Evolutionary conservation across 2,329 filamentous ascomycete species (phyloP).

Genomic region (Trichophyton equinum): DNA sequence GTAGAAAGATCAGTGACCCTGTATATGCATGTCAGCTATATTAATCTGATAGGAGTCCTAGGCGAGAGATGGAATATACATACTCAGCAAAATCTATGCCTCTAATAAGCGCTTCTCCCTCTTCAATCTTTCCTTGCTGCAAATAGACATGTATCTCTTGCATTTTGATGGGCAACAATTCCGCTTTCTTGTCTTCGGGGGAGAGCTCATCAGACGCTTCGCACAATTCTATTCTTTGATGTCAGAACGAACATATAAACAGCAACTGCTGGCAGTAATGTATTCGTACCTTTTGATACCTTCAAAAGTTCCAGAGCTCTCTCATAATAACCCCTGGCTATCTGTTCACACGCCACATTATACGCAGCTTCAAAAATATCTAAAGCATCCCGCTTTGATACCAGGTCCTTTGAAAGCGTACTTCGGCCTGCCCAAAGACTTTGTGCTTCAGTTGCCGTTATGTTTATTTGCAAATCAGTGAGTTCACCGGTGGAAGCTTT

Average conservation of each 20-base stretch:
- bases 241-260: neutral
- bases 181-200: conserved; percentile 46
- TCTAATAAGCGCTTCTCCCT: conserved; percentile 41
- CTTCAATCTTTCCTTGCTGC: conserved; percentile 41
- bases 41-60: neutral
- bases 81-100: conserved; percentile 43
- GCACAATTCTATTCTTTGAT: conserved; percentile 39
- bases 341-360: conserved; percentile 51
- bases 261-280: conserved; percentile 3
- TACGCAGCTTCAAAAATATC: conserved; percentile 54
- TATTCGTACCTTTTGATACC: conserved; percentile 39
- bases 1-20: conserved; percentile 48
- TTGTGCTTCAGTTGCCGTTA: conserved; percentile 49
- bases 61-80: conserved; percentile 12
- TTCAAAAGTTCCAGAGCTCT: conserved; percentile 48
- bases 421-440: conserved; percentile 46
- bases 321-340: conserved; percentile 47
- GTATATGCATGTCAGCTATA: conserved; percentile 9
- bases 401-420: conserved; percentile 23
- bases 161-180: conserved; percentile 48
- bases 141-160: conserved; percentile 50
- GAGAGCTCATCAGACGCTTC: conserved; percentile 46
- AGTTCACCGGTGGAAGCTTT: conserved; percentile 37
- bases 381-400: conserved; percentile 45
- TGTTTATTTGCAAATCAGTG: conserved; percentile 51